phyloP scores from a whole-genome alignment of 2,329 filamentous ascomycete species.

The Rugonectria rugulosa region DNA sequence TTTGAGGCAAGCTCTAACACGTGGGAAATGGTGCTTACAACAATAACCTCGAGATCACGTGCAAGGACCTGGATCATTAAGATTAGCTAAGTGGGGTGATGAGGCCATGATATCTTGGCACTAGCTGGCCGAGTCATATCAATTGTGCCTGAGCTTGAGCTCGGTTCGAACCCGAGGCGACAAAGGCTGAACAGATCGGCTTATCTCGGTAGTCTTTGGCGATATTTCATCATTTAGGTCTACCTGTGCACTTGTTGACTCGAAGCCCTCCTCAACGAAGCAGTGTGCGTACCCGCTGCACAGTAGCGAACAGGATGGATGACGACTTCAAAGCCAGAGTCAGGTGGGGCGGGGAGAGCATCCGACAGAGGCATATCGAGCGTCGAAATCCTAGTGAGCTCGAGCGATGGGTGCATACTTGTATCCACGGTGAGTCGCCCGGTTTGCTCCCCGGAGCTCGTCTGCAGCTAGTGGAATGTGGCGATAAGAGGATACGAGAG shows the following conservation, averaged over 20 bases:
- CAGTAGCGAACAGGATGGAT: no score
- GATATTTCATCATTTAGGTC: no score
- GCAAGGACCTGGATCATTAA: not conserved
- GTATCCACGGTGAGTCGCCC: constrained; percentile 7
- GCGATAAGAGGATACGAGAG: constrained; percentile 24
- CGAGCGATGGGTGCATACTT: constrained; percentile 1
- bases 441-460: constrained; percentile 29
- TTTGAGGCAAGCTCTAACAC: constrained; percentile 5
- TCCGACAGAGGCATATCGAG: constrained; percentile 23
- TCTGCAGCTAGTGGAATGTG: constrained; percentile 12
- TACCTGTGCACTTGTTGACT: no score
- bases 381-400: constrained; percentile 8
- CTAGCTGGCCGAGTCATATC: constrained; percentile 20
- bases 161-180: constrained; percentile 3
- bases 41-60: constrained; percentile 7
- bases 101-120: not conserved
- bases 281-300: no score
- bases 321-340: no score
- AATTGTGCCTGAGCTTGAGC: constrained; percentile 11
- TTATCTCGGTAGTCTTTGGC: no score
- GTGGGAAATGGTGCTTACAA: constrained; percentile 8
- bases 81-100: constrained; percentile 22
- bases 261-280: no score
- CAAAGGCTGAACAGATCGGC: no score
- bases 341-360: no score